Evolutionary conservation across 176 grass and related monocot genomes (phyloP), one percentile per base, ranked within the genome.

Genomic region (Oryza coarctata): DNA sequence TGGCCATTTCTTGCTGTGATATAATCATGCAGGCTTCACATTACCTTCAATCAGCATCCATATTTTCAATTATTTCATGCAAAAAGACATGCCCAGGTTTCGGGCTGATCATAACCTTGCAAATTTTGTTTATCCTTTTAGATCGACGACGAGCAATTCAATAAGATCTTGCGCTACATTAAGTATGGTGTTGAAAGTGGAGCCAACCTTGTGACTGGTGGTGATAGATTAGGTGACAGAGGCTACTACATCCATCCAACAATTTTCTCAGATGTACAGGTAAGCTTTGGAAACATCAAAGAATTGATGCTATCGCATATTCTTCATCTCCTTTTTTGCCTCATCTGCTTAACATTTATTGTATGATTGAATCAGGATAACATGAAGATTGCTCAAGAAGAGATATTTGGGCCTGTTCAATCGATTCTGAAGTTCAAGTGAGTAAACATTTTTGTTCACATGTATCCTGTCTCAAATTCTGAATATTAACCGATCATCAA

Each of bases 161-260:
- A 75, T 34, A 99, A 95, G 83, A 83, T 99, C 65, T 78, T 99
- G 77, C 73, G 58, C 14, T 95, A 94, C 87, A 95, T 99, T 31
- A 95, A 60, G 64, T 79, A 11, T 22, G 96, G 96, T 33, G 66
- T 95, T 7, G 87, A 93, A 25, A 79, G 74, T 57, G 91, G 91
- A 10, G 96, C 96, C 23, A 99, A 20, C 43, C 96, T 99, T 11
- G 73, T 85, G 52, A 62, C 89, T 0, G 96, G 96, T 84, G 96
- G 96, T 27, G 93, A 88, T 9, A 95, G 71, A 80, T 65, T 89
- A 3, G 96, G 93, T 13, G 87, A 74, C 80, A 99, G 90, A 82
- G 96, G 96, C 58, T 99, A 80, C 76, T 99, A 95, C 82, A 88
- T 99, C 83, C 85, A 95, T 80, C 96, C 96, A n/a, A 99, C 96